phyloP scores from a whole-genome alignment of 2,329 filamentous ascomycete species.

The Xylariaceae sp. region DNA sequence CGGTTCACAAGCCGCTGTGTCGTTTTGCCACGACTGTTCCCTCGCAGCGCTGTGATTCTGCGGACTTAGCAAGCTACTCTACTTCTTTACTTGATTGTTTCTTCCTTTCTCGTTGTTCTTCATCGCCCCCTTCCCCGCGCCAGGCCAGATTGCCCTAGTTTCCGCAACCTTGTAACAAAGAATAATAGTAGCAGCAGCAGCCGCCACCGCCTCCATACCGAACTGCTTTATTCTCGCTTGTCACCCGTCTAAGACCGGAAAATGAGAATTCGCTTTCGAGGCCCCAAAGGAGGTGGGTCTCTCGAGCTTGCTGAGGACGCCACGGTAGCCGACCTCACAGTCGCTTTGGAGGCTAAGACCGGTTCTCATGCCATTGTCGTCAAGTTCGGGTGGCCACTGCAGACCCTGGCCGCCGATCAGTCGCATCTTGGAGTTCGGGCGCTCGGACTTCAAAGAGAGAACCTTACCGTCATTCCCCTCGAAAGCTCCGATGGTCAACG shows the following conservation, averaged over 20 bases:
- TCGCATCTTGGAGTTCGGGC: conserved; percentile 45
- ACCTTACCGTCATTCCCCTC: conserved; percentile 46
- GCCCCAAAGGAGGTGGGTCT: conserved; percentile 67
- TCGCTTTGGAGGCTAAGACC: conserved; percentile 59
- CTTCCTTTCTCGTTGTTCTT: not conserved
- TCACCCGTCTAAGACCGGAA: not conserved
- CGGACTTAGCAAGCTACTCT: not conserved
- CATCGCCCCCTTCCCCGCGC: too few relatives aligned
- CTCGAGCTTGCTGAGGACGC: conserved; percentile 66
- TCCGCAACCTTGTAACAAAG: not conserved
- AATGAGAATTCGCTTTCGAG: conserved; percentile 74
- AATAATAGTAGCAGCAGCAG: not conserved
- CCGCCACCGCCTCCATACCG: not conserved
- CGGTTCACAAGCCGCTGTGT: not conserved
- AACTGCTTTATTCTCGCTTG: not conserved
- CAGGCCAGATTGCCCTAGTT: not conserved
- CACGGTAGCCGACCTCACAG: conserved; percentile 58
- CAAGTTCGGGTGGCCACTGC: conserved; percentile 81
- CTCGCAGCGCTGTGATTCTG: not conserved
- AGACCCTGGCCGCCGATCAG: conserved; percentile 59
- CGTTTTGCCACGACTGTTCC: conserved; percentile 3
- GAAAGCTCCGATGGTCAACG: conserved; percentile 26
- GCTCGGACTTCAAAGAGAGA: conserved; percentile 48
- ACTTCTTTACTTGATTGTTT: not conserved
- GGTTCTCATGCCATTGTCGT: conserved; percentile 64